Conservation (phyloP, 805 yeast genomes). For the Blastobotrys muscicola region DNA sequence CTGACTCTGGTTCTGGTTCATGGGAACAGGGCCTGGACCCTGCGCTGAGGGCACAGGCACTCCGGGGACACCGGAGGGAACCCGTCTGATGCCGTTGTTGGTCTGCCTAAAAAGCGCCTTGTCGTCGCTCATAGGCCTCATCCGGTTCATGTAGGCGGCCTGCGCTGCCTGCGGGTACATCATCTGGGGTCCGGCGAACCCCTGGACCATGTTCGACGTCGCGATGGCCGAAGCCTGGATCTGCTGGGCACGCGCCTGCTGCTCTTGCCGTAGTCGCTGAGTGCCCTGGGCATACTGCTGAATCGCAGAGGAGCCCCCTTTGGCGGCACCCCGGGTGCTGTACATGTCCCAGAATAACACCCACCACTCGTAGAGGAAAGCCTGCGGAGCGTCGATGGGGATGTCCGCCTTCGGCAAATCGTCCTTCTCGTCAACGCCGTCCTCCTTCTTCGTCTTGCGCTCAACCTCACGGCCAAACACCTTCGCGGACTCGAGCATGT, state of each 20-base stretch:
- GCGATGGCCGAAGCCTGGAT: conserved; percentile 27
- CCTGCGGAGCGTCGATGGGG: conserved; percentile 72
- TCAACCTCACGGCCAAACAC: conserved; percentile 72
- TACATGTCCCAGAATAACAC: conserved; percentile 90
- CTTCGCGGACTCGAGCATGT: conserved; percentile 61
- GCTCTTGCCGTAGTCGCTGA: conserved; percentile 39
- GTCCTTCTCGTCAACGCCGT: background rate
- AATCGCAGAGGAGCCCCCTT: conserved; percentile 49
- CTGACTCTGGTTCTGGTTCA: conserved; percentile 15
- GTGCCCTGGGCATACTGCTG: conserved; percentile 56
- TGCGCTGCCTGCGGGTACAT: background rate
- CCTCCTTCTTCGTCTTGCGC: conserved; percentile 7
- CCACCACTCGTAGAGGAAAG: conserved; percentile 93
- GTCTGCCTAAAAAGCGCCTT: conserved; percentile 18
- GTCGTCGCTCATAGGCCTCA: conserved; percentile 16
- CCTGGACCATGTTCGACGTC: conserved; percentile 5
- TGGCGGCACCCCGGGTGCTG: conserved; percentile 65
- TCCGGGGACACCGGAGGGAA: conserved; percentile 9
- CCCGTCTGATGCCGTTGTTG: conserved; percentile 16
- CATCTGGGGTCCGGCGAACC: conserved; percentile 7
- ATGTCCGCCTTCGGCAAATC: conserved; percentile 17
- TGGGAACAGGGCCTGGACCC: conserved; percentile 8
- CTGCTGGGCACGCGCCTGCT: conserved; percentile 32
- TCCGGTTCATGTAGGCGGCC: background rate
- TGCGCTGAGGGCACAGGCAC: conserved; percentile 7